Percentiles rank a stretch among this genome's conserved stretches.
phyloP scores from a whole-genome alignment of 352 stramenopile species.

The Phytophthora boehmeriae region DNA sequence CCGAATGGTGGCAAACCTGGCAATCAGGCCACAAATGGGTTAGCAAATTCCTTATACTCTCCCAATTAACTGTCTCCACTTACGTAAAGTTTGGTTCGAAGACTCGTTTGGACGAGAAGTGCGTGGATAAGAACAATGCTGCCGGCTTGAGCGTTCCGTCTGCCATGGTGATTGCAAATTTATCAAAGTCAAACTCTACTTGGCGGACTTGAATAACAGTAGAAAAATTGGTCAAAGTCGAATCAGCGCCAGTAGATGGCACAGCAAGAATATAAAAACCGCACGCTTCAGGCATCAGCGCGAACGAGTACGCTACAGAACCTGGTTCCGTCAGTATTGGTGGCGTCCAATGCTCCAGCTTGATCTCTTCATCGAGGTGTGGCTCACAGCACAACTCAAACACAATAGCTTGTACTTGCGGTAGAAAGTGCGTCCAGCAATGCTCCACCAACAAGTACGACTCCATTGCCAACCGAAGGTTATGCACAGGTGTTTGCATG shows the following conservation, averaged over 20 bases:
- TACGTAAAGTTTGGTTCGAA: conserved; percentile 55
- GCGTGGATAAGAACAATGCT: conserved; percentile 48
- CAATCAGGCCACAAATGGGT: conserved; percentile 1
- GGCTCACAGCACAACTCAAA: conserved; percentile 63
- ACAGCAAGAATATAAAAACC: conserved; percentile 62
- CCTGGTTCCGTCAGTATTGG: conserved; percentile 14
- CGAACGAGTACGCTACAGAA: conserved; percentile 30
- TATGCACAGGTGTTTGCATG: conserved; percentile 46
- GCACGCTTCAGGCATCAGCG: conserved; percentile 44
- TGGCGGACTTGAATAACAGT: conserved; percentile 45
- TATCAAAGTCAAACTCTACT: conserved; percentile 69
- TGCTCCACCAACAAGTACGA: conserved; percentile 47
- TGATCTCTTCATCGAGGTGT: conserved; percentile 49
- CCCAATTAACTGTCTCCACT: background rate
- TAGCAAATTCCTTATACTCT: background rate
- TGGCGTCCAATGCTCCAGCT: conserved; percentile 48
- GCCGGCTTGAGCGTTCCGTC: conserved; percentile 58
- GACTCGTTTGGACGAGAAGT: conserved; percentile 42
- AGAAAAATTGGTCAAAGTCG: background rate
- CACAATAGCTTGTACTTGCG: conserved; percentile 61
- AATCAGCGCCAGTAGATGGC: conserved; percentile 4
- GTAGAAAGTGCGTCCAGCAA: conserved; percentile 64
- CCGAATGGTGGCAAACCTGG: conserved; percentile 47
- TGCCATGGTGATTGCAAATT: conserved; percentile 47
- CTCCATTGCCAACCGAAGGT: conserved; percentile 35